phyloP scores from a whole-genome alignment of 345 rosid species.

The Clarkia xantiana region DNA sequence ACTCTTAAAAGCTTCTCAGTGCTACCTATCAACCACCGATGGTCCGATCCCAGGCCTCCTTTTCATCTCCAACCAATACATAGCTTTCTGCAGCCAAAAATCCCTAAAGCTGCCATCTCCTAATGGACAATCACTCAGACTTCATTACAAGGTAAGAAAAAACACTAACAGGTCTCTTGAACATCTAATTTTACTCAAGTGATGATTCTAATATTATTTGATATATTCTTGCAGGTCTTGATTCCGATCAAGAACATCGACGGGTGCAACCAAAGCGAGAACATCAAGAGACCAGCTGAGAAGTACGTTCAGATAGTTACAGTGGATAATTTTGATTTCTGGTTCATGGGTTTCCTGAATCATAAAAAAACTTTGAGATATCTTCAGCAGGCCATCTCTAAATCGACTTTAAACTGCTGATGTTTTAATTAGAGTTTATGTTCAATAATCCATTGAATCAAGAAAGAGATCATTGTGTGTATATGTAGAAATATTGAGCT shows the following conservation, averaged over 20 bases:
- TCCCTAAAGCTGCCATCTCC: slow-evolving; percentile 22
- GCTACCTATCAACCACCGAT: slow-evolving; percentile 26
- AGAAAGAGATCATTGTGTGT: no score
- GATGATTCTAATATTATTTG: no score
- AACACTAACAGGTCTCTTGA: neutral
- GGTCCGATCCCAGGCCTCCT: slow-evolving; percentile 41
- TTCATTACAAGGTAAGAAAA: slow-evolving; percentile 19
- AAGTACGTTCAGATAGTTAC: slow-evolving; percentile 18
- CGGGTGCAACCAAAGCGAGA: slow-evolving; percentile 9
- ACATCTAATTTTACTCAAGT: no score
- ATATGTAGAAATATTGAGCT: no score
- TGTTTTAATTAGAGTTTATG: no score
- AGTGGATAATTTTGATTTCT: slow-evolving; percentile 19
- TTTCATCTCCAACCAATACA: slow-evolving; percentile 27
- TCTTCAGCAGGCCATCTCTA: slow-evolving; percentile 13
- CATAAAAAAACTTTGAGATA: slow-evolving; percentile 20
- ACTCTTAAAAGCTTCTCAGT: slow-evolving; percentile 33
- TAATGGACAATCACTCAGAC: slow-evolving; percentile 17
- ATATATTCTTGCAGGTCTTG: slow-evolving; percentile 17
- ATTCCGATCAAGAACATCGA: slow-evolving; percentile 20
- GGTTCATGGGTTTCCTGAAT: slow-evolving; percentile 30
- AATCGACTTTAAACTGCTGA: no score
- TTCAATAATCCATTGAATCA: no score
- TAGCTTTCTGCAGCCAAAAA: slow-evolving; percentile 40
- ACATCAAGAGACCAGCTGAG: slow-evolving; percentile 15